A percentile compares a stretch with the other conserved stretches of the same genome.
Evolutionary conservation across 129 eudicot genomes (phyloP).

Genomic region (Flaveria ramosissima): DNA sequence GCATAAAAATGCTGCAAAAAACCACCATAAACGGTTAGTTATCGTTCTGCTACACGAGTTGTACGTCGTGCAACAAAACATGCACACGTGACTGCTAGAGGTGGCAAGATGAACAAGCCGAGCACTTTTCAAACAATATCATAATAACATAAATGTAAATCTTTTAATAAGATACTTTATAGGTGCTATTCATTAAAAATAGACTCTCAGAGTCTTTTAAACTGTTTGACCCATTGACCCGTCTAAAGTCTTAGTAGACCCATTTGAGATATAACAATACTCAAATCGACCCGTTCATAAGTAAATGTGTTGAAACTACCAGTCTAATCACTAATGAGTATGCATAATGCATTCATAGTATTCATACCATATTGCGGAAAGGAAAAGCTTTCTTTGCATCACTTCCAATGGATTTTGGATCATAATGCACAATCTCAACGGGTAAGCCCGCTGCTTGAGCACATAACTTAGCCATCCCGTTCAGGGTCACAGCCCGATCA

Average conservation of each 20-base stretch:
- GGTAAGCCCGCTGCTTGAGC: slow-evolving; percentile 90
- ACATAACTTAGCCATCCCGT: slow-evolving; percentile 90
- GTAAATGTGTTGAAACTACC: not conserved
- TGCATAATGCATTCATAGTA: not conserved
- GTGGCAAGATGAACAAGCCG: not conserved
- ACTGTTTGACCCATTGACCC: not conserved
- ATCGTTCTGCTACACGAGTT: not conserved
- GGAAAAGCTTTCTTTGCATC: slow-evolving; percentile 99
- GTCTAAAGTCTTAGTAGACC: too few relatives aligned
- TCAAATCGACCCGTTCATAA: not conserved
- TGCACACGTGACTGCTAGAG: not conserved
- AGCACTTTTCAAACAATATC: not conserved
- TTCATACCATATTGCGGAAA: slow-evolving; percentile 87
- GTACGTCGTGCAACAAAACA: not conserved
- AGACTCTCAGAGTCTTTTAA: not conserved
- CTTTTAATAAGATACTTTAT: not conserved
- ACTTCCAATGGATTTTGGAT: slow-evolving; percentile 74
- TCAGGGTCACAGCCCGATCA: slow-evolving; percentile 94
- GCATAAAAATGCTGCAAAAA: slow-evolving; percentile 92
- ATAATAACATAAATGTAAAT: not conserved
- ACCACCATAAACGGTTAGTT: not conserved
- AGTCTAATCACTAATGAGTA: too few relatives aligned
- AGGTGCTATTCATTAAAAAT: not conserved
- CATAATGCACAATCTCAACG: slow-evolving; percentile 87
- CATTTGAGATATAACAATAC: not conserved